Evolutionary conservation across 257 asterid genomes (phyloP), one percentile per base, ranked within the genome.

Genomic region (Asclepias syriaca): DNA sequence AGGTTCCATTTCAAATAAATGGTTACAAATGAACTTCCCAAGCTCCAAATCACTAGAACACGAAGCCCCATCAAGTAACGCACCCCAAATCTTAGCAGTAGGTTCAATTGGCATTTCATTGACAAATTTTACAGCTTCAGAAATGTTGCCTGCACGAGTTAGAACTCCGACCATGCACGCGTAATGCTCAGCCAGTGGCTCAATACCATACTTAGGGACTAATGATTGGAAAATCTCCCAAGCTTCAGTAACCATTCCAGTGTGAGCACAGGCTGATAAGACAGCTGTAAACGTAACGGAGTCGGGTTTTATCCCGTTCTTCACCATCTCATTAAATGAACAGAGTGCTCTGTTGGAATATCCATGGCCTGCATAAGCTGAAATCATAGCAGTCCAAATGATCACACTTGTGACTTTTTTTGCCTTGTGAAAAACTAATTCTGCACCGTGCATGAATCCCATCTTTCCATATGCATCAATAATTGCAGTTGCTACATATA

Each of bases 311-410:
- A 80, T 77, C 68, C 80, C 78, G 75, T 81, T 73, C 32, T 65
- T 69, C 74, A 87, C 66, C 97, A 93, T 93, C 81, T 87, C 77
- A 15, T 79, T 50, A 72, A 90, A 89, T 60, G 91, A 83, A 79
- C 63, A 8, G 63, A 93, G 84, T 37, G 95, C 96, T 12, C 69
- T 46, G 22, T 67, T 54, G 63, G 96, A 90, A 77, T 90, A 93
- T 79, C 98, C 98, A 56, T 93, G 92, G 71, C 83, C 72, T 63
- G 97, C 96, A 79, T 84, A 80, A 5, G 93, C 96, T 50, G 97
- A 84, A 78, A 90, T 90, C 64, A 93, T 86, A 15, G 98, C 83
- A 6, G 98, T 93, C 97, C 97, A 93, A 68, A 86, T 84, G 66
- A 90, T 78, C 79, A 90, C 91, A 79, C 87, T 89, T 79, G 88